A percentile compares a stretch with the other conserved stretches of the same genome.
These are phyloP conservation scores for Aspergillus homomorphus DNA, from an alignment of 495 filamentous ascomycete genomes.

Conservation along the genomic window DNA sequence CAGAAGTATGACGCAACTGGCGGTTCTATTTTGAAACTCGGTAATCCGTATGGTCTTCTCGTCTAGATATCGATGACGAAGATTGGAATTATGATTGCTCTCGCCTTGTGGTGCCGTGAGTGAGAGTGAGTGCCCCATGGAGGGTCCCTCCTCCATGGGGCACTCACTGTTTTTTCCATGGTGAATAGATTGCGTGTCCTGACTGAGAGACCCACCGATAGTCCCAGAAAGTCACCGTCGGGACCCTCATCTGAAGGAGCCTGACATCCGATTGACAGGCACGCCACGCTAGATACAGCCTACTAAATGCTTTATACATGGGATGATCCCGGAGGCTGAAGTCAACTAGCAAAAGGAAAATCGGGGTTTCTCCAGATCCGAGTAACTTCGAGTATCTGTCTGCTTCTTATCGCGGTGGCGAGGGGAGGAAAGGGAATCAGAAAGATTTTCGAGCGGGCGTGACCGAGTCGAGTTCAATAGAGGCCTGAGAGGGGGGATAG, in stretches of 20 bases:
- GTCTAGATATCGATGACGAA: not conserved
- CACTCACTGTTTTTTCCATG: not conserved
- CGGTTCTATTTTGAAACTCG: not conserved
- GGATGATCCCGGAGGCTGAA: not conserved
- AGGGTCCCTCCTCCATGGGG: not conserved
- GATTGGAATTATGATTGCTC: not conserved
- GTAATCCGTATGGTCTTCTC: not conserved
- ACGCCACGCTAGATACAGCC: not conserved
- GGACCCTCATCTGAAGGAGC: not conserved
- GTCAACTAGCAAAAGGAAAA: not conserved
- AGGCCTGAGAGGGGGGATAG: not conserved
- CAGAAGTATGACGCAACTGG: not conserved
- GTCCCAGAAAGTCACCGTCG: conserved; percentile 1
- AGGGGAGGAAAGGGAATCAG: not conserved
- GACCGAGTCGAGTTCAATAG: not conserved
- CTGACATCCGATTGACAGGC: conserved; percentile 5
- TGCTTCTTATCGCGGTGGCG: too few relatives aligned
- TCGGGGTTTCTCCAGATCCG: not conserved
- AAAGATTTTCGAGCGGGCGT: not conserved
- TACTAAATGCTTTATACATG: not conserved
- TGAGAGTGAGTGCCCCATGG: not conserved
- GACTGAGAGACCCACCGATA: not conserved
- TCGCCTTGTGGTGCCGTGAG: not conserved
- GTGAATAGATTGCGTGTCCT: conserved; percentile 7
- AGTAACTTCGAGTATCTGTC: not conserved